Evolutionary conservation across 768 basidiomycete genomes (phyloP), one percentile per base, ranked within the genome.

Genomic region (Lanmaoa pseudosensibilis): DNA sequence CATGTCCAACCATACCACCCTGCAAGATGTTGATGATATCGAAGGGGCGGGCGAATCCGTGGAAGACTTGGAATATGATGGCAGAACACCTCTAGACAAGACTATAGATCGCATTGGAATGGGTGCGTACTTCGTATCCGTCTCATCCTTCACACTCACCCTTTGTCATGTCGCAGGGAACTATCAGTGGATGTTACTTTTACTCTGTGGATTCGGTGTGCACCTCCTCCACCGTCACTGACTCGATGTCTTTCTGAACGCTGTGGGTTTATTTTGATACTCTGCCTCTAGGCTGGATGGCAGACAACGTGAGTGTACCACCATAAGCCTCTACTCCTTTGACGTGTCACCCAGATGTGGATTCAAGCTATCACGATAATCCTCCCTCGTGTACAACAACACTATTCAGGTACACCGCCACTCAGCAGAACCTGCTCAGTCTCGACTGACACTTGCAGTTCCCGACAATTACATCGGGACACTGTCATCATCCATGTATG

Each of bases 21-120:
- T 25, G 25, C 25, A 25, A 39, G 75, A 69, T 45, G 67, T 63
- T 19, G 73, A 69, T n/a, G 65, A 64, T 13, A 62, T 63, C 32
- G 75, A 73, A 33, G 43, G 23, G 54, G 70, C 66, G 50, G 60
- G 55, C 27, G 66, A 62, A 18, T 53, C 57, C 21, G 43, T 67
- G 23, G 68, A 66, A 7, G 69, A 65, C 47, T 18, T 34, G 4
- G 65, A 61, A 16, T 72, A 63, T 37, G 83, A 85, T 61, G 70
- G 70, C 15, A 72, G 83, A 54, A 85, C 83, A 18, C 81, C 81
- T 64, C 78, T 95, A 27, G 93, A 95, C 74, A 88, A 78, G 66
- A 94, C 93, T 1, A 92, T 95, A 71, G 92, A 94, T 67, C 81
- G 85, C 39, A 94, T 95, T 66, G 93, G 92, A 30, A 92, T 96